Conservation (phyloP, 177 flowering plant species). For the Vitis hybrid region DNA sequence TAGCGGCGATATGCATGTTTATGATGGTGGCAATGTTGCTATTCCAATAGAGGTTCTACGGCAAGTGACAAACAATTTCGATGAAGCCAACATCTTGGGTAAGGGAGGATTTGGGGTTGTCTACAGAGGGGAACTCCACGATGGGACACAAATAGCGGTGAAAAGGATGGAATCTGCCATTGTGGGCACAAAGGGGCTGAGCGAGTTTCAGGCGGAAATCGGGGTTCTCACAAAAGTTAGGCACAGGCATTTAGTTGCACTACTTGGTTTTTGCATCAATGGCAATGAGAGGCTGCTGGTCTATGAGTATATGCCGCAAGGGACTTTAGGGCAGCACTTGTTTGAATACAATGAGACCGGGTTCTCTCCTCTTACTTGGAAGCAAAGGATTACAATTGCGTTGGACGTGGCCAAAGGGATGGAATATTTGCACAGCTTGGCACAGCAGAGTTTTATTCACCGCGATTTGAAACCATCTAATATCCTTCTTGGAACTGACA, state of each 20-base stretch:
- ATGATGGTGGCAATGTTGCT: conserved; percentile 23
- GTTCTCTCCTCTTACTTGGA: conserved; percentile 37
- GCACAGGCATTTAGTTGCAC: conserved; percentile 45
- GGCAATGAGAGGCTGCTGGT: conserved; percentile 40
- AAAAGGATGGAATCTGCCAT: conserved; percentile 36
- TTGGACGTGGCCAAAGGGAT: conserved; percentile 49
- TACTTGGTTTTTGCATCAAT: conserved; percentile 38
- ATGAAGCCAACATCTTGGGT: conserved; percentile 32
- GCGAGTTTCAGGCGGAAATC: conserved; percentile 48
- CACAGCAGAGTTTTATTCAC: conserved; percentile 44
- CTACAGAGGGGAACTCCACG: conserved; percentile 35
- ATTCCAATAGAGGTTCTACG: conserved; percentile 34
- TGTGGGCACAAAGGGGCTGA: conserved; percentile 29
- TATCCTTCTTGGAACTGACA: conserved; percentile 43
- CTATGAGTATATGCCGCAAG: conserved; percentile 48
- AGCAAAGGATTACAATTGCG: conserved; percentile 38
- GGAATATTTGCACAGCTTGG: conserved; percentile 44
- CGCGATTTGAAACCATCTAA: conserved; percentile 48
- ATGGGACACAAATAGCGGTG: conserved; percentile 40
- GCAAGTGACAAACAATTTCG: conserved; percentile 36
- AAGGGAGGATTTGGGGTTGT: conserved; percentile 48
- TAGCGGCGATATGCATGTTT: conserved; percentile 7
- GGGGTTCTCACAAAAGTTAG: conserved; percentile 42
- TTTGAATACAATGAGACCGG: conserved; percentile 16
- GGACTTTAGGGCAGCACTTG: conserved; percentile 38